Percentiles rank a stretch among this genome's conserved stretches.
Evolutionary conservation across 768 basidiomycete species (phyloP).

Genomic region (Termitomyces sp.): DNA sequence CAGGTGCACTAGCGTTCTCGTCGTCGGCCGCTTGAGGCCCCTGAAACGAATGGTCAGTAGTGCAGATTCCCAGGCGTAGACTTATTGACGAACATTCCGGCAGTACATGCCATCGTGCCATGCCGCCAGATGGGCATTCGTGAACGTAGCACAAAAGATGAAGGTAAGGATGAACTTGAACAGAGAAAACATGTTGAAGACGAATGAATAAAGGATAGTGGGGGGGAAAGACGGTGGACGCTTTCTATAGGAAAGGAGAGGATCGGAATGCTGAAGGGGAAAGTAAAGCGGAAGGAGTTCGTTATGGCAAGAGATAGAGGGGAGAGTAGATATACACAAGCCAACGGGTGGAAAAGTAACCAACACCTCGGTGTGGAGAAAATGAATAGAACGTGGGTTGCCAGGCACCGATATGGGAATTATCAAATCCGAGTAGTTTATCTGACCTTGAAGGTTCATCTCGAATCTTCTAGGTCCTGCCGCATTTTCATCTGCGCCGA

Average conservation of each 20-base stretch:
- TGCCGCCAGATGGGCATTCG: slow-evolving; percentile 38
- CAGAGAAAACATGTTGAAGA: slow-evolving; percentile 3
- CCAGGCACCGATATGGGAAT: not conserved
- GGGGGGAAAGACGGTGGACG: slow-evolving; percentile 9
- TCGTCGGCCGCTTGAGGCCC: slow-evolving; percentile 25
- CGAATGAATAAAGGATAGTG: slow-evolving; percentile 11
- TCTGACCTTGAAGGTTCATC: not conserved
- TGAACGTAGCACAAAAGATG: slow-evolving; percentile 10
- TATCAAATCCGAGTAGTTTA: not conserved
- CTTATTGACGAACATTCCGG: slow-evolving; percentile 30
- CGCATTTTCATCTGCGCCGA: not conserved
- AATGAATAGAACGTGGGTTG: not conserved
- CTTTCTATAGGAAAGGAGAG: not conserved
- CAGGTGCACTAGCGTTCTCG: slow-evolving; percentile 34
- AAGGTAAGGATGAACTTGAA: slow-evolving; percentile 5
- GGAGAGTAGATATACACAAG: slow-evolving; percentile 5
- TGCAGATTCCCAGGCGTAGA: not conserved
- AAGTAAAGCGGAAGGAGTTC: not conserved
- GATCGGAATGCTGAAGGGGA: not conserved
- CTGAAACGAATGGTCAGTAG: slow-evolving; percentile 14
- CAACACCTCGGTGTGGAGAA: slow-evolving; percentile 1
- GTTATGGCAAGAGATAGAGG: slow-evolving; percentile 3
- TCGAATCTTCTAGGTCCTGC: not conserved
- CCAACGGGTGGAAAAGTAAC: slow-evolving; percentile 3
- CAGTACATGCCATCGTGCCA: slow-evolving; percentile 44